These are phyloP conservation scores for Cyclotella cryptica DNA, from an alignment of 108 stramenopile genomes.

Conservation along the genomic window DNA sequence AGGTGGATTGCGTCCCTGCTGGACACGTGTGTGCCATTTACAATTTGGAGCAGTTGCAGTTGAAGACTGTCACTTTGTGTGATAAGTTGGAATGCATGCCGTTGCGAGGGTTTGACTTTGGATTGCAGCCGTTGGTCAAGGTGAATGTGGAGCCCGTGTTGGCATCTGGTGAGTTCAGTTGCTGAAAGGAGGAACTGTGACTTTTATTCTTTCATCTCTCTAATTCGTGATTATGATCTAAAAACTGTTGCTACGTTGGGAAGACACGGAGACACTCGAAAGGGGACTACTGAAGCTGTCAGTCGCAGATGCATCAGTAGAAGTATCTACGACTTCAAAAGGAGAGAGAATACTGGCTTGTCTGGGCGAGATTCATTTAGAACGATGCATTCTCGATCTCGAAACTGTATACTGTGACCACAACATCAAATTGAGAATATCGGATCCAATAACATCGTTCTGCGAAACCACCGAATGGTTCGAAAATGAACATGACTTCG, in stretches of 20 bases:
- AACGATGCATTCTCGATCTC: slow-evolving; percentile 87
- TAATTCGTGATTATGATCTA: no score
- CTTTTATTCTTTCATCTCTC: neutral
- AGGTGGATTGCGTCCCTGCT: slow-evolving; percentile 83
- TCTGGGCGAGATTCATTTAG: slow-evolving; percentile 88
- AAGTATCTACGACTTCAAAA: slow-evolving; percentile 85
- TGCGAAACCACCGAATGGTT: slow-evolving; percentile 89
- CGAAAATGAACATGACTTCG: slow-evolving; percentile 71
- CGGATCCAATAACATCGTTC: slow-evolving; percentile 89
- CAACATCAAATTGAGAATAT: slow-evolving; percentile 74
- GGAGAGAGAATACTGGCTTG: slow-evolving; percentile 86
- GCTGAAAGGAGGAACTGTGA: no score
- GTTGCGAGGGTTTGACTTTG: slow-evolving; percentile 70
- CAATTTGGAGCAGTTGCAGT: slow-evolving; percentile 80
- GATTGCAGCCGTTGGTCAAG: slow-evolving; percentile 86
- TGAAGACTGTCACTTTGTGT: slow-evolving; percentile 84
- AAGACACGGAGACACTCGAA: slow-evolving; percentile 74
- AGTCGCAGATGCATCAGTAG: slow-evolving; percentile 85
- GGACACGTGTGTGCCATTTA: slow-evolving; percentile 91
- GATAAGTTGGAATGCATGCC: slow-evolving; percentile 73
- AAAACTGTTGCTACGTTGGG: neutral
- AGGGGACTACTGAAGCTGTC: slow-evolving; percentile 76
- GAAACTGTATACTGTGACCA: slow-evolving; percentile 72
- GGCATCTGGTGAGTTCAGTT: slow-evolving; percentile 51
- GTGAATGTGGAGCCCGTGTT: slow-evolving; percentile 85